Evolutionary conservation across 768 basidiomycete genomes (phyloP), one percentile per base, ranked within the genome.

Genomic region (Lactarius sanguifluus): DNA sequence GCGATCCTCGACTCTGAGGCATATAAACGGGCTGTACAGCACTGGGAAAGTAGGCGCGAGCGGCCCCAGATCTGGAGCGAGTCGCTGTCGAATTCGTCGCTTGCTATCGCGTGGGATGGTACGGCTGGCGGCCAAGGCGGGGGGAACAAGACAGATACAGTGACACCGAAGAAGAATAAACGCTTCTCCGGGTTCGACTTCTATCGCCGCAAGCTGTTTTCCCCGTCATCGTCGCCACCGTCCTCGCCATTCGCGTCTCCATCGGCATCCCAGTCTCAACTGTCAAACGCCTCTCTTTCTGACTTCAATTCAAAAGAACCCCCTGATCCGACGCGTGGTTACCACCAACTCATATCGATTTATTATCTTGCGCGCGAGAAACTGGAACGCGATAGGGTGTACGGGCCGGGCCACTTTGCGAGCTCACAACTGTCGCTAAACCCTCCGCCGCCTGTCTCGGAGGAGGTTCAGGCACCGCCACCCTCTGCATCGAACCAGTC

Each of bases 131-230:
- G 80, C 80, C 50, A 64, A 57, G 41, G 23, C 47, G 45, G 57
- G 34, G 65, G 57, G 15, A 71, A 71, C 58, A 67, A 69, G 43
- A 30, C 36, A 2, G 57, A 59, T 20, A 15, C n/a, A 20, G 36
- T 12, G 1, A 73, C 76, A 38, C 73, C 76, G 64, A 85, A 87
- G 79, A 90, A 89, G 73, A 81, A 82, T 25, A 92, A 89, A 74
- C 85, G 96, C n/a, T 98, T 98, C 76, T 94, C 92, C 15, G 96
- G 90, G 2, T 92, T 99, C 73, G 96, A 97, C 73, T 97, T 94
- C 72, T 96, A 96, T 73, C 85, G 92, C 45, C 86, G 90, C 72
- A 98, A 96, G 77, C 77, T 98, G 56, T 95, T 94, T 77, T 82
- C 85, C 3, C 81, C 83, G 0, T 72, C 74, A 2, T 77, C 82